These are phyloP conservation scores for Amylocystis lapponica DNA, from an alignment of 768 basidiomycete species.

Conservation along the genomic window DNA sequence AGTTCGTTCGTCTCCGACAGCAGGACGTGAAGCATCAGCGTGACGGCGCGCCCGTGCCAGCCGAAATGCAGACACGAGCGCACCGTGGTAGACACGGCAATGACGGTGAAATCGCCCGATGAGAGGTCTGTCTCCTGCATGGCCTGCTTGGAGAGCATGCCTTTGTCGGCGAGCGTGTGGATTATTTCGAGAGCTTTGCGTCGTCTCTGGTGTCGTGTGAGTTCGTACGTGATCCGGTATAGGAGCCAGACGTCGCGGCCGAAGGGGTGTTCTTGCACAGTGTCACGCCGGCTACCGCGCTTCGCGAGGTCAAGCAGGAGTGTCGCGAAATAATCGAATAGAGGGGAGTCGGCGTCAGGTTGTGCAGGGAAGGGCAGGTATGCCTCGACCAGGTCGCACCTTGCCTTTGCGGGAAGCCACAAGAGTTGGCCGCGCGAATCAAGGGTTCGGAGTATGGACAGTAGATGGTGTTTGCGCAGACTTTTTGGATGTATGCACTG, in stretches of 20 bases:
- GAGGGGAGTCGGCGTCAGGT: conserved; percentile 2
- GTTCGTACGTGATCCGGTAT: conserved; percentile 39
- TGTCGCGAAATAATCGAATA: conserved; percentile 1
- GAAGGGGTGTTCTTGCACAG: too few relatives aligned
- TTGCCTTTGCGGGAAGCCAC: background rate
- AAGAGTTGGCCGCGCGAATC: background rate
- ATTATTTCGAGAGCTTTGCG: conserved; percentile 41
- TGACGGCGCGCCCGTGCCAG: conserved; percentile 40
- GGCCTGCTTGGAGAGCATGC: conserved; percentile 42
- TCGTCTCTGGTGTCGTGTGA: conserved; percentile 31
- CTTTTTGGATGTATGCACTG: background rate
- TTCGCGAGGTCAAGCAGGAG: conserved; percentile 4
- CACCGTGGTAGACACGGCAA: conserved; percentile 44
- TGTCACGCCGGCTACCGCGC: too few relatives aligned
- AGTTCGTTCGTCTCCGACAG: conserved; percentile 7
- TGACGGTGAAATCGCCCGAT: conserved; percentile 37
- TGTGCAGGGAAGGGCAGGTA: background rate
- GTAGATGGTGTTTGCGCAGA: background rate
- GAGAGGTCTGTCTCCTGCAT: conserved; percentile 32
- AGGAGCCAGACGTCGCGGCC: conserved; percentile 25
- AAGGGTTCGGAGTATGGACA: background rate
- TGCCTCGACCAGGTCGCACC: background rate
- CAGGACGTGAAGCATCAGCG: conserved; percentile 30
- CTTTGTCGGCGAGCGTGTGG: conserved; percentile 38
- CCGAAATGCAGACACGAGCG: conserved; percentile 51